phyloP scores from a whole-genome alignment of 257 asterid genomes.

The Euphrasia confusa region DNA sequence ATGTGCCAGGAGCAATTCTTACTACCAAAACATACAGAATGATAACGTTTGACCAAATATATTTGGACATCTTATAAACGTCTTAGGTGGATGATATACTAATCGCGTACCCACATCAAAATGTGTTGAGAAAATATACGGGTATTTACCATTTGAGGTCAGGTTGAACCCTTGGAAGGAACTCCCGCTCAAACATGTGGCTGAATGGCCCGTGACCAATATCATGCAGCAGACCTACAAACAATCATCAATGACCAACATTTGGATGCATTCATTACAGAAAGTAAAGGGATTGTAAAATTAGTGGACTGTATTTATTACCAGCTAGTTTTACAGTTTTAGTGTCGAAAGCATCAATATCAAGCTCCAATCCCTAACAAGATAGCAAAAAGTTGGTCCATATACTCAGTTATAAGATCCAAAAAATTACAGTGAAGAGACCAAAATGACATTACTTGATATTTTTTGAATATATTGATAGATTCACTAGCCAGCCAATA shows the following conservation, averaged over 20 bases:
- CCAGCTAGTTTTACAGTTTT: conserved; percentile 87
- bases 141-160: conserved; percentile 54
- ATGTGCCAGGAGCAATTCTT: conserved; percentile 8
- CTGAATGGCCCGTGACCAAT: conserved; percentile 97
- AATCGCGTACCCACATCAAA: conserved; percentile 12
- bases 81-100: conserved; percentile 4
- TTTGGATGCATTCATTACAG: conserved; percentile 19
- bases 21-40: conserved; percentile 1
- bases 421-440: conserved; percentile 19
- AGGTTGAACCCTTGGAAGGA: conserved; percentile 55
- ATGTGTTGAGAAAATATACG: neutral
- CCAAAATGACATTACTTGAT: conserved; percentile 49
- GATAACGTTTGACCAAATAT: conserved; percentile 3
- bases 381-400: conserved; percentile 26
- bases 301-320: conserved; percentile 21
- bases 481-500: conserved; percentile 89
- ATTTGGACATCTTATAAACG: neutral
- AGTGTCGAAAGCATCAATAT: conserved; percentile 53
- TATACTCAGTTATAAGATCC: conserved; percentile 24
- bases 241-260: conserved; percentile 26
- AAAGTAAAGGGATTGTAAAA: conserved; percentile 16
- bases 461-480: conserved; percentile 50
- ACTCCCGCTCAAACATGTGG: conserved; percentile 82
- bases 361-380: conserved; percentile 82
- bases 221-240: conserved; percentile 85